Evolutionary conservation across 441 rosid species (phyloP), one percentile per base, ranked within the genome.

Genomic region (Populus hybrid): DNA sequence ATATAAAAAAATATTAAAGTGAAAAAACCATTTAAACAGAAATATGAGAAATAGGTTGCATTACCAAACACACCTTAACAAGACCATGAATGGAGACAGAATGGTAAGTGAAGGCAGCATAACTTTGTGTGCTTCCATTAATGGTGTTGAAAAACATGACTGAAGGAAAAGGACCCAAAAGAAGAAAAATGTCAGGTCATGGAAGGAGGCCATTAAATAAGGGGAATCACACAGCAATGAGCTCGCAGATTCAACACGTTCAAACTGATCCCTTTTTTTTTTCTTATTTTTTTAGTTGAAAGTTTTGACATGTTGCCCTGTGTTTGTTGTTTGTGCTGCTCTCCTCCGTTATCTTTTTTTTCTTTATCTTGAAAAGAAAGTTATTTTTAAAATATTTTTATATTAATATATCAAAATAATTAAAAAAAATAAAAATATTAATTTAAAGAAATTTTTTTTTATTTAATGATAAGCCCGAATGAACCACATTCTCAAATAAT

Each of bases 211-310:
- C 32, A 57, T 67, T 36, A 35, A 67, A 30, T 18, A 8, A 32
- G 10, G 10, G 8, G 32, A 10, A 53, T 30, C 10, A 8, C 20
- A 3, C 36, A 4, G 71, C 10, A 35, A 57, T 6, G 18, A 21
- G 53, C 35, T 4, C 28, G 24, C 70, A 68, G 23, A 64, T 81
- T 75, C 77, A 71, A 71, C 38, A 46, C 69, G 67, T 78, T 74
- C 79, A 75, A 75, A 68, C 75, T 0, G 12, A 10, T 12, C 46
- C 4, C 12, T 8, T 38, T 10, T 10, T 10, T 10, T 2, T 8
- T 10, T 10, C 2, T 38, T 38, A 2, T 38, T 38, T 10, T 40
- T 10, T 10, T 10, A 23, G 73, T 73, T 70, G 77, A 67, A 75
- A 57, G 32, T 28, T 57, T 71, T 28, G 84, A 59, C 53, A 0